Percentiles rank a stretch among this genome's conserved stretches.
Evolutionary conservation across 164 flowering plant genomes (phyloP).

Genomic region (Vitis rupestris): DNA sequence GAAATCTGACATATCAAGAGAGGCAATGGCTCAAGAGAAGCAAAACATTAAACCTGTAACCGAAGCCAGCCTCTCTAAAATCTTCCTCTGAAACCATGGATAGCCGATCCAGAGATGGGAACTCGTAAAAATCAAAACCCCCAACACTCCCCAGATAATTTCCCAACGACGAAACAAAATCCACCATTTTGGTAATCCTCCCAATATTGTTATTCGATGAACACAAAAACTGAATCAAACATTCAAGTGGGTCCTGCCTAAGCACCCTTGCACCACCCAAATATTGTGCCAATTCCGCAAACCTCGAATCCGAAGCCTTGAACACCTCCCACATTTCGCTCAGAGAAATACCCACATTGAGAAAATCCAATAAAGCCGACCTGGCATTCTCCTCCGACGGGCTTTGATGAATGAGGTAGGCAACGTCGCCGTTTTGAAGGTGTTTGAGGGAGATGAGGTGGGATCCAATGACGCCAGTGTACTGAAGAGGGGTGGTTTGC

Average conservation of each 20-base stretch:
- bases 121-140: slow-evolving; percentile 67
- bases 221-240: slow-evolving; percentile 81
- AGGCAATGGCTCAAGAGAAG: not conserved
- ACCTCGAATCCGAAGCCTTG: slow-evolving; percentile 58
- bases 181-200: slow-evolving; percentile 90
- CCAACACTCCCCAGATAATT: slow-evolving; percentile 57
- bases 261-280: slow-evolving; percentile 85
- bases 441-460: slow-evolving; percentile 84
- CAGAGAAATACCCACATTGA: slow-evolving; percentile 67
- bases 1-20: not conserved
- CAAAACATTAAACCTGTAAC: slow-evolving; percentile 62
- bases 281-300: slow-evolving; percentile 56
- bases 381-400: slow-evolving; percentile 28
- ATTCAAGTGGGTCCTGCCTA: slow-evolving; percentile 92
- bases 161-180: slow-evolving; percentile 66
- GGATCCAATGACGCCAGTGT: slow-evolving; percentile 73
- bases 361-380: slow-evolving; percentile 55
- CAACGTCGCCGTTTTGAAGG: slow-evolving; percentile 43
- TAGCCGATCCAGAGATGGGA: slow-evolving; percentile 73
- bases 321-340: slow-evolving; percentile 64
- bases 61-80: slow-evolving; percentile 87
- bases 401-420: slow-evolving; percentile 42
- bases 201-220: slow-evolving; percentile 85
- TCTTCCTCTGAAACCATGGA: slow-evolving; percentile 61
- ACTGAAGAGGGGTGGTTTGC: slow-evolving; percentile 64